Conservation (phyloP, 495 filamentous ascomycete genomes). For the Penicillium ochrochloron region DNA sequence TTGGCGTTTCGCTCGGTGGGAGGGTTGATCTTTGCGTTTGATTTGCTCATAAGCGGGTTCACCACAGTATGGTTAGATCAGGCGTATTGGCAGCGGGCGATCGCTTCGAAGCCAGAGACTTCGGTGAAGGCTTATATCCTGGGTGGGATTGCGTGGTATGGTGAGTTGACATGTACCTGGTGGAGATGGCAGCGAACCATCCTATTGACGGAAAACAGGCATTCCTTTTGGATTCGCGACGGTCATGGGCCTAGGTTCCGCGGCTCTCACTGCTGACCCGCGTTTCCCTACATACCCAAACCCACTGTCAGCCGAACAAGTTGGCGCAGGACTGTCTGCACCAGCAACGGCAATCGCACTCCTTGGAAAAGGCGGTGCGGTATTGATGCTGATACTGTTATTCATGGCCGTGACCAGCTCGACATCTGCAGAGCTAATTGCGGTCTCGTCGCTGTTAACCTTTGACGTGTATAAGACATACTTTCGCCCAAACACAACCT, state of each 20-base stretch:
- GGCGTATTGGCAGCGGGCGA: conserved; percentile 55
- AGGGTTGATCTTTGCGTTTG: conserved; percentile 47
- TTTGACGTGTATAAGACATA: conserved; percentile 63
- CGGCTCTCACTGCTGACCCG: conserved; percentile 51
- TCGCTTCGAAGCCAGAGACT: conserved; percentile 50
- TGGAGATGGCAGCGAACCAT: not conserved
- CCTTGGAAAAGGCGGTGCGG: conserved; percentile 53
- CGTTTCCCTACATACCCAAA: conserved; percentile 60
- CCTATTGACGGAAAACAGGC: conserved; percentile 5
- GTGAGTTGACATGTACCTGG: conserved; percentile 17
- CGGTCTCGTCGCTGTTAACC: conserved; percentile 57
- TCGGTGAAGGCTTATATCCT: conserved; percentile 55
- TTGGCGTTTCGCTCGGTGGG: conserved; percentile 56
- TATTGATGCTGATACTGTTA: conserved; percentile 51
- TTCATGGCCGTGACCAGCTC: conserved; percentile 60
- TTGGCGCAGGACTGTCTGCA: conserved; percentile 47
- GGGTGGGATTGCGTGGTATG: conserved; percentile 55
- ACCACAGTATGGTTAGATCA: conserved; percentile 51
- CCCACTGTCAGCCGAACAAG: conserved; percentile 47
- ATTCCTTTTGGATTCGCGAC: conserved; percentile 58
- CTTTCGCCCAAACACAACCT: conserved; percentile 48
- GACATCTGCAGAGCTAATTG: conserved; percentile 57
- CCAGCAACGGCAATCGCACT: conserved; percentile 54
- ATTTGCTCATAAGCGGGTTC: conserved; percentile 39
- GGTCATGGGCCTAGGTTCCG: conserved; percentile 51